Conservation (phyloP, 202 grass and related monocot species). For the Hordeum pubiflorum region DNA sequence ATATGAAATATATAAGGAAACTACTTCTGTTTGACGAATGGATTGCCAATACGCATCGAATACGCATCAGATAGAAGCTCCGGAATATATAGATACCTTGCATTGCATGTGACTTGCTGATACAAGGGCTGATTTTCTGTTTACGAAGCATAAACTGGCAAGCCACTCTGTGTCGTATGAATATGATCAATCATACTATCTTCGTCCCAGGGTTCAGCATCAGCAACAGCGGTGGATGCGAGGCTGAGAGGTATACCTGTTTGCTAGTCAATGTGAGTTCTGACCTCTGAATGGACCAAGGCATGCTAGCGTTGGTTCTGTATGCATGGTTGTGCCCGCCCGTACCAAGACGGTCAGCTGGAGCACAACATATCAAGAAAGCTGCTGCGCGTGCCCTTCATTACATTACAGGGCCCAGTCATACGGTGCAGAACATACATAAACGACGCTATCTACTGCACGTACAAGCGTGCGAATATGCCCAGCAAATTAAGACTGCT, state of each 20-base stretch:
- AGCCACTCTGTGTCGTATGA: no score
- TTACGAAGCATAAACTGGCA: neutral
- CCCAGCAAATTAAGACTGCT: neutral
- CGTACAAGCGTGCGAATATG: neutral
- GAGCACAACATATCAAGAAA: neutral
- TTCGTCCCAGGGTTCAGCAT: no score
- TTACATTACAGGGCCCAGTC: neutral
- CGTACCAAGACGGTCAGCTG: neutral
- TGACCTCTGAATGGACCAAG: neutral
- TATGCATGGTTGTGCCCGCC: neutral
- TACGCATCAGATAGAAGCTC: neutral
- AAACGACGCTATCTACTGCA: neutral
- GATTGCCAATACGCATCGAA: neutral
- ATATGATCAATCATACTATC: no score
- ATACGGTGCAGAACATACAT: neutral
- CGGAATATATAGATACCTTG: neutral
- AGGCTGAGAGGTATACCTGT: neutral
- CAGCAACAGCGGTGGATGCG: neutral
- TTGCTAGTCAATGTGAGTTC: neutral
- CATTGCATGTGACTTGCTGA: neutral
- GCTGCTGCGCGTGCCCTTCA: neutral
- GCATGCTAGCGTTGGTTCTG: neutral
- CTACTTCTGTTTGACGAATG: no score
- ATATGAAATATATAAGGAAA: no score
- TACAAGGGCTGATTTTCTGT: neutral